A percentile compares a stretch with the other conserved stretches of the same genome.
Evolutionary conservation across 2,329 filamentous ascomycete species (phyloP).

Genomic region (Clonostachys rhizophaga): DNA sequence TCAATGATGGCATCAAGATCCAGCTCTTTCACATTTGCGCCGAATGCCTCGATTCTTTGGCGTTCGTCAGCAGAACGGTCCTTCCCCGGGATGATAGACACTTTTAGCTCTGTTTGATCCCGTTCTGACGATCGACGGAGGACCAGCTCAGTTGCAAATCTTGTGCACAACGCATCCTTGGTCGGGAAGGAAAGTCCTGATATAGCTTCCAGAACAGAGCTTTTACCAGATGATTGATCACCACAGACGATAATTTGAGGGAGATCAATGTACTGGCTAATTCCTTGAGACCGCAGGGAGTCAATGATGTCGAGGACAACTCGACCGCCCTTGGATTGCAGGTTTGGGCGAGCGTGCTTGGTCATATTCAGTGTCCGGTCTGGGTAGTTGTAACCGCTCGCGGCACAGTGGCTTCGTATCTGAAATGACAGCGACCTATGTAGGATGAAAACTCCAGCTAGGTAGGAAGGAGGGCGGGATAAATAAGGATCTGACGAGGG

Average conservation of each 20-base stretch:
- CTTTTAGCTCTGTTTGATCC: constrained; percentile 20
- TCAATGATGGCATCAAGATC: constrained; percentile 28
- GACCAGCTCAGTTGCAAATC: constrained; percentile 58
- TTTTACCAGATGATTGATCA: constrained; percentile 60
- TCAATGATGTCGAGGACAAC: constrained; percentile 33
- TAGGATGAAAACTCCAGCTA: no score
- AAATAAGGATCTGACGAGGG: no score
- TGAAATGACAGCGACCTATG: no score
- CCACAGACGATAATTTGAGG: constrained; percentile 53
- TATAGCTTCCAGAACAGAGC: constrained; percentile 60
- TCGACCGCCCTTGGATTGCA: constrained; percentile 17
- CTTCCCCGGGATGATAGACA: constrained; percentile 21
- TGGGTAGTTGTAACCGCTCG: no score
- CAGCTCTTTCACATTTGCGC: constrained; percentile 6
- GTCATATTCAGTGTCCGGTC: background rate
- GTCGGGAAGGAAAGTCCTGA: constrained; percentile 56
- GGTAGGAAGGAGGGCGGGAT: no score
- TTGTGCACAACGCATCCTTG: constrained; percentile 54
- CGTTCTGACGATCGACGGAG: constrained; percentile 35
- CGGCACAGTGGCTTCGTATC: no score
- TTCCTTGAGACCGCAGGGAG: constrained; percentile 25
- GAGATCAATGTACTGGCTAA: constrained; percentile 30
- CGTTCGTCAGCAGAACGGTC: constrained; percentile 16
- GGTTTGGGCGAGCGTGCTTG: background rate
- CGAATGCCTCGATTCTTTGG: constrained; percentile 16